These are phyloP conservation scores for Medicago arabica DNA, from an alignment of 306 rosid species.

Conservation along the genomic window DNA sequence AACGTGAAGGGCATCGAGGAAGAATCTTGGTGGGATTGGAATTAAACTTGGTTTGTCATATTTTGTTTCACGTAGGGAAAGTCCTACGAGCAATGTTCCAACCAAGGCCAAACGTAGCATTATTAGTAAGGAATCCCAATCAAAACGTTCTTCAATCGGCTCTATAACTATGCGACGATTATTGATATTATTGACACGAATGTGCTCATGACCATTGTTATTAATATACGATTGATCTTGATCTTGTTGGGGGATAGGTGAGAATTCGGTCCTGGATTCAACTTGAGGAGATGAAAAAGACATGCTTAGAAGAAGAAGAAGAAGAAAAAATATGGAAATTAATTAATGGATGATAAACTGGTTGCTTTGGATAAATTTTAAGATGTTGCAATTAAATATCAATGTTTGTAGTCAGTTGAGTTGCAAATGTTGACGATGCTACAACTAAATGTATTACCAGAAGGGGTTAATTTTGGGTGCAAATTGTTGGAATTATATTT, in stretches of 20 bases:
- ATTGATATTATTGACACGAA: background rate
- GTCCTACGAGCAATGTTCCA: conserved; percentile 15
- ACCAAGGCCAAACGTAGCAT: conserved; percentile 34
- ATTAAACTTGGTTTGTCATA: background rate
- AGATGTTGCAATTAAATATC: conserved; percentile 11
- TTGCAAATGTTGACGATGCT: conserved; percentile 18
- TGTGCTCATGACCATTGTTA: background rate
- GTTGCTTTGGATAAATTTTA: background rate
- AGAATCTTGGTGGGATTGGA: conserved; percentile 36
- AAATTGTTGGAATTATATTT: background rate
- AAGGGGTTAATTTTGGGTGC: conserved; percentile 35
- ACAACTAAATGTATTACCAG: conserved; percentile 7
- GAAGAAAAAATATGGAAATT: background rate
- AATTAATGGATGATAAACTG: background rate
- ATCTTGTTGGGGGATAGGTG: conserved; percentile 33
- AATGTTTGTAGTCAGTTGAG: conserved; percentile 10
- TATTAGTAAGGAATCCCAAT: conserved; percentile 22
- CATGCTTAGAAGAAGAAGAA: conserved; percentile 11
- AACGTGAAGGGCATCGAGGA: conserved; percentile 31
- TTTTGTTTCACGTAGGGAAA: background rate
- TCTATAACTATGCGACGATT: background rate
- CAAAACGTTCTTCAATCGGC: conserved; percentile 24
- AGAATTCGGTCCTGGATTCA: conserved; percentile 29
- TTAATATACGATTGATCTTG: background rate
- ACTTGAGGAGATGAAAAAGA: conserved; percentile 33